Percentiles rank a stretch among this genome's conserved stretches.
Evolutionary conservation across 1,284 basidiomycete species (phyloP).

Genomic region (Melampsora americana): DNA sequence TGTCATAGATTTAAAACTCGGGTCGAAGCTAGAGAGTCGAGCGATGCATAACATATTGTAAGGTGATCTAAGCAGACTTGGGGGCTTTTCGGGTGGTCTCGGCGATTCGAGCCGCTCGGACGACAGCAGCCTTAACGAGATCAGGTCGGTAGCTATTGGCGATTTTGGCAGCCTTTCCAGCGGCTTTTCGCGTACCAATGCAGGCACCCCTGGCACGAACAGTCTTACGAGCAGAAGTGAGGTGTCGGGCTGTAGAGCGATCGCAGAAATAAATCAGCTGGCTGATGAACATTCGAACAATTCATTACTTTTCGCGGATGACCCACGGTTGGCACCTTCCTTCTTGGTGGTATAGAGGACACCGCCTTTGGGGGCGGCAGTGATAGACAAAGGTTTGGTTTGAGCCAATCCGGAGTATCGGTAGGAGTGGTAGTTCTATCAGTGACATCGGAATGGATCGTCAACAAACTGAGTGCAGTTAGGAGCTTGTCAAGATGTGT

Average conservation of each 20-base stretch:
- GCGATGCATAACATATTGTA: too few relatives aligned
- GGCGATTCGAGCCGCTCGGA: constrained; percentile 30
- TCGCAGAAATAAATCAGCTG: too few relatives aligned
- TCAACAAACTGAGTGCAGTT: constrained; percentile 59
- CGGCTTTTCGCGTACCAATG: constrained; percentile 28
- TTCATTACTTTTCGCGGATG: neutral
- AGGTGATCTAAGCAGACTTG: constrained; percentile 8
- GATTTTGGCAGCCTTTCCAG: constrained; percentile 24
- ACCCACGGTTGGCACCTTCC: constrained; percentile 28
- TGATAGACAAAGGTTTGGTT: constrained; percentile 59
- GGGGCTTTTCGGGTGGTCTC: constrained; percentile 18
- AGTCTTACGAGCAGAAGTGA: constrained; percentile 14
- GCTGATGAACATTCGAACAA: neutral
- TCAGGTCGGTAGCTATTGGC: constrained; percentile 29
- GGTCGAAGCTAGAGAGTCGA: too few relatives aligned
- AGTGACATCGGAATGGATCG: neutral
- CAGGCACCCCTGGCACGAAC: constrained; percentile 24
- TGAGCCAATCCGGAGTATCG: constrained; percentile 86
- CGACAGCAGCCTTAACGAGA: constrained; percentile 23
- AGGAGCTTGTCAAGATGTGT: neutral
- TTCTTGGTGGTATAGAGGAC: constrained; percentile 32
- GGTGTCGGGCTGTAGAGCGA: constrained; percentile 22
- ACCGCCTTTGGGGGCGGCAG: constrained; percentile 23
- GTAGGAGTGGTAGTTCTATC: constrained; percentile 73
- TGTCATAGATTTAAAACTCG: too few relatives aligned